Evolutionary conservation across 352 stramenopile genomes (phyloP), one percentile per base, ranked within the genome.

Genomic region (Ophiocytium majus): DNA sequence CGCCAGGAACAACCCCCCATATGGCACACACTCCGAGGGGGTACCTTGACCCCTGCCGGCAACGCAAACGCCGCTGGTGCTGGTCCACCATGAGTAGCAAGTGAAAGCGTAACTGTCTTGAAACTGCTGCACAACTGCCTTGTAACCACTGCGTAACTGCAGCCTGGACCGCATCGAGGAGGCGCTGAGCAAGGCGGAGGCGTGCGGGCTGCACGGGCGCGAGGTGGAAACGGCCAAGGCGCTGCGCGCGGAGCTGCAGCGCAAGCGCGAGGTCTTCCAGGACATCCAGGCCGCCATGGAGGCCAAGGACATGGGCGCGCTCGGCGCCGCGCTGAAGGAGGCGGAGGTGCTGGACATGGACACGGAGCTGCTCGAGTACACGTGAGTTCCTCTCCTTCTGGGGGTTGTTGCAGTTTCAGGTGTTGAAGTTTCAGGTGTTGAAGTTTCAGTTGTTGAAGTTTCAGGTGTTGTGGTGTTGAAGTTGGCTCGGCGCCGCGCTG

Each of bases 231-330:
- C 83, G 34, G 80, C 63, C 82, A 1, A 10, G 9, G 10, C 36
- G 0, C 9, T 82, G 33, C 37, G 32, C 34, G 75, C 32, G n/a
- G 75, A 81, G 75, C 75, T 81, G 5, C 5, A 10, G 31, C 75
- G 75, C 31, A 81, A 81, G 50, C 75, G 75, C 75, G 10, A 88
- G 66, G 85, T 89, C 19, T 84, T 87, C 76, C 31, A 66, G 57
- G 84, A 89, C n/a, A 75, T 89, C 10, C 57, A 89, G 75, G 74
- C 75, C 10, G 86, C 88, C 28, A 91, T 91, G 84, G 80, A 88
- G 63, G 84, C 82, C 75, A 91, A 91, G 79, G 89, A 91, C 79
- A 64, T 85, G 19, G 79, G 82, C 0, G 83, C 80, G 23, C 74
- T 91, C 0, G 80, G 85, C n/a, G 64, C 43, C 49, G 80, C 86